These are phyloP conservation scores for Lactarius hengduanensis DNA, from an alignment of 768 basidiomycete genomes.

Conservation along the genomic window DNA sequence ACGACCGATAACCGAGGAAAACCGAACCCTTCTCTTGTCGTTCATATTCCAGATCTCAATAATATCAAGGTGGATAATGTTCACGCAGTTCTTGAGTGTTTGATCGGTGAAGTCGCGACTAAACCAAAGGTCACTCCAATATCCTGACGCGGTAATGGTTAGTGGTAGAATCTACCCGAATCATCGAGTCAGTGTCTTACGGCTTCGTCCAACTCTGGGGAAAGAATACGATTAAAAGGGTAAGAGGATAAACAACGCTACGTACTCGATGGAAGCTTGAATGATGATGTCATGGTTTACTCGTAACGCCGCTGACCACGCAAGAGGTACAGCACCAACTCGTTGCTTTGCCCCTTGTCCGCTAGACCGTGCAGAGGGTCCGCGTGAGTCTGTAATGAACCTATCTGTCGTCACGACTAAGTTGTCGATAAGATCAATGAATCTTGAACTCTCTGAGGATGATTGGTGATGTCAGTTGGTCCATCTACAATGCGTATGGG, in stretches of 20 bases:
- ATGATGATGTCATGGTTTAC: background rate
- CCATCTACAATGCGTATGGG: background rate
- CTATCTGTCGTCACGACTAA: slow-evolving; percentile 9
- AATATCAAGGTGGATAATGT: slow-evolving; percentile 12
- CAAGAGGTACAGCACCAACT: background rate
- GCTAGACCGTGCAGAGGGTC: background rate
- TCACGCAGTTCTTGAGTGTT: background rate
- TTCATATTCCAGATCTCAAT: slow-evolving; percentile 10
- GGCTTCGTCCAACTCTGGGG: background rate
- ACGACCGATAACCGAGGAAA: background rate
- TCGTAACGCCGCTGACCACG: background rate
- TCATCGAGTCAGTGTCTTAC: background rate
- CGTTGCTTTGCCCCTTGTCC: background rate
- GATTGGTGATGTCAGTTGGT: background rate
- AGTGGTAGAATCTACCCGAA: background rate
- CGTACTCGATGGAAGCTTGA: background rate
- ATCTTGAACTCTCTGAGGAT: background rate
- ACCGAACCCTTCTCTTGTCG: slow-evolving; percentile 1
- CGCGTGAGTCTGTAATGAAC: background rate
- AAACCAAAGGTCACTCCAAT: slow-evolving; percentile 9
- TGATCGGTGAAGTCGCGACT: background rate
- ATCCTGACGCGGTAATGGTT: background rate
- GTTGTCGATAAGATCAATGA: background rate
- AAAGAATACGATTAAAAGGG: background rate
- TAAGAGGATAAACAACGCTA: background rate